These are phyloP conservation scores for Solanum ossicruentum DNA, from an alignment of 257 asterid genomes.

Conservation along the genomic window DNA sequence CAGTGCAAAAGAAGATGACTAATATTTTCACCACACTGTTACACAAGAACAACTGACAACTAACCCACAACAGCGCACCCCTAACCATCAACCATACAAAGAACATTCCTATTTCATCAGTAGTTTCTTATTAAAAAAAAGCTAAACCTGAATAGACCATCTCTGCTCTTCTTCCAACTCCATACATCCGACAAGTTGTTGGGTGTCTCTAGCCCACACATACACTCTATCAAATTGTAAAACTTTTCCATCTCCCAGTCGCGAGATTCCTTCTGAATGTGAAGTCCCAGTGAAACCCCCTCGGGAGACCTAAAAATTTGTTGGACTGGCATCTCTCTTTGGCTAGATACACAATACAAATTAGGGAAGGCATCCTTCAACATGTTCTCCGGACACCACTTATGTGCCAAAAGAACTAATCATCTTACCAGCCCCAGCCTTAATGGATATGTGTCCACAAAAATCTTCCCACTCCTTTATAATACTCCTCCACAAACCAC, in stretches of 20 bases:
- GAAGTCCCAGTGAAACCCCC: background rate
- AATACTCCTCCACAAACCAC: background rate
- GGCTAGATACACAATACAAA: background rate
- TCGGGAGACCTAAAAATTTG: background rate
- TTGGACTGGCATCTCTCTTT: background rate
- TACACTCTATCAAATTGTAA: background rate
- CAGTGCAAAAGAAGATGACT: background rate
- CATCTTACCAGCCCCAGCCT: background rate
- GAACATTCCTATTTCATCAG: background rate
- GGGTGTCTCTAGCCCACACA: background rate
- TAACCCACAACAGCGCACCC: background rate
- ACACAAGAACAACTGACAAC: background rate
- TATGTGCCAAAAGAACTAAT: background rate
- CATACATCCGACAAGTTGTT: background rate
- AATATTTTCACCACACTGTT: background rate
- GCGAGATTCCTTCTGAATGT: background rate
- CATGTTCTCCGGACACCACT: background rate
- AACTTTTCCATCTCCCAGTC: background rate
- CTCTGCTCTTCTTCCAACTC: background rate
- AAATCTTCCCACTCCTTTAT: background rate
- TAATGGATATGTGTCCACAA: background rate
- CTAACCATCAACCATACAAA: background rate
- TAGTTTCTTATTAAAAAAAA: background rate
- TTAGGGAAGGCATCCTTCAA: background rate
- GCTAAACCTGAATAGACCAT: background rate